Percentiles rank a stretch among this genome's conserved stretches.
Evolutionary conservation across 495 filamentous ascomycete genomes (phyloP).

Genomic region (Oleoguttula mirabilis): DNA sequence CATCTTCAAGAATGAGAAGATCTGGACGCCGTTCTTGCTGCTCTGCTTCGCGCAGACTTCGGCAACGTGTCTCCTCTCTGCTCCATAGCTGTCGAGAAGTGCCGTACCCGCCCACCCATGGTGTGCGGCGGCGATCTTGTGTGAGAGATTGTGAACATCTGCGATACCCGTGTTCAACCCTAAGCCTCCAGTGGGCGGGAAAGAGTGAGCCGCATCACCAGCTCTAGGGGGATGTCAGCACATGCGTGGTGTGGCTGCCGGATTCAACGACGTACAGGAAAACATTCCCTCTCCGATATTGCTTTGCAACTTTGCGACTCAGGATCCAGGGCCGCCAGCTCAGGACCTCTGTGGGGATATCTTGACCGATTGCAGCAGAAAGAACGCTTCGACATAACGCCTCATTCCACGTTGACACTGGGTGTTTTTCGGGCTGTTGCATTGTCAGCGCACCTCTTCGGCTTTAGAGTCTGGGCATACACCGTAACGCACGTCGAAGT

Average conservation of each 20-base stretch:
- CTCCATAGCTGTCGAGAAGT: constrained; percentile 26
- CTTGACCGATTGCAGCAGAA: constrained; percentile 26
- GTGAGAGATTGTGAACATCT: constrained; percentile 18
- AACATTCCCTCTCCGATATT: constrained; percentile 26
- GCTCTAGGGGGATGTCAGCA: constrained; percentile 14
- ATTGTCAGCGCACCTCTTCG: background rate
- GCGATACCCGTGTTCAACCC: constrained; percentile 13
- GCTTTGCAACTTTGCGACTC: constrained; percentile 31
- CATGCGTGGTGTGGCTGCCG: no score
- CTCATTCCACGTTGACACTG: background rate
- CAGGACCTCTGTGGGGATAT: constrained; percentile 30
- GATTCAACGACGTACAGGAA: constrained; percentile 27
- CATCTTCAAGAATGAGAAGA: constrained; percentile 27
- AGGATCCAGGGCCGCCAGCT: constrained; percentile 34
- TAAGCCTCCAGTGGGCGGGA: constrained; percentile 14
- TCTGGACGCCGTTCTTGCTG: constrained; percentile 31
- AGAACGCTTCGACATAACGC: no score
- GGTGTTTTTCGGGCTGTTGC: background rate
- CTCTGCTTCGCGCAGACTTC: constrained; percentile 29
- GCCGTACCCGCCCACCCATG: background rate
- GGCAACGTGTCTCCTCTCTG: constrained; percentile 30
- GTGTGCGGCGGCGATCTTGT: constrained; percentile 10
- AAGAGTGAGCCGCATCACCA: constrained; percentile 18
- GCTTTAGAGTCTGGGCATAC: background rate
- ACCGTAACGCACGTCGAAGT: constrained; percentile 32